Base-by-base conservation (phyloP, 805 yeast species). In the Teunomyces cretensis region DNA sequence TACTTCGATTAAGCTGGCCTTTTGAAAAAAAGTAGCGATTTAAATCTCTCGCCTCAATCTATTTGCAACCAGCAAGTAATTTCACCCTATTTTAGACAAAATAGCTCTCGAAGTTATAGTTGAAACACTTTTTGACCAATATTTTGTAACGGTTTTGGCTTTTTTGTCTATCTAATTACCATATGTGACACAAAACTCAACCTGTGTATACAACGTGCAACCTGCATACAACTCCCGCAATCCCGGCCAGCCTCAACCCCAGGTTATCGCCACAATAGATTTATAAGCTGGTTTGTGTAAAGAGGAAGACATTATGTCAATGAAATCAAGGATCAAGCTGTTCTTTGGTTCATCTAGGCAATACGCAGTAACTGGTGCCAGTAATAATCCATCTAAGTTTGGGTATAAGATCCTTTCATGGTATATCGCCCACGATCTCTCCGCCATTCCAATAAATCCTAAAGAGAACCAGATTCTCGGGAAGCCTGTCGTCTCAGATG, bases 351-450 rank as follows among this genome's bases (percentile, higher is more conserved):
- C 78, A 8, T 51, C 72, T 26, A 68, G 86, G 50, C 68, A 72
- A 43, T 83, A 78, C 52, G 80, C 79, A 9, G 89, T 87, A 1
- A 75, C 83, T 0, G 96, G 96, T 0, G 94, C 95, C 0, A 79
- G 89, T 2, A 61, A 75, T 3, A 79, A 81, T 54, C 75, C 83
- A 0, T 48, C 66, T 6, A 88, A 87, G 60, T 86, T 79, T 59
- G 95, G 95, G 0, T 76, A 70, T 67, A 83, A 80, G 60, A 84
- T 88, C 24, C 61, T 84, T 15, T 62, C 68, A 31, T 88, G 95
- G 95, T 87, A 88, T 57, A 47, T 74, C 8, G 59, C 61, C 39
- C 84, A 77, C 46, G 64, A 70, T 2, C 62, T 88, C 31, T 79
- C 84, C 0, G 90, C 77, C 1, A 67, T 76, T 3, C 90, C 92